Base-by-base conservation (phyloP, 1,284 basidiomycete species). In the Sporisorium reilianum region DNA sequence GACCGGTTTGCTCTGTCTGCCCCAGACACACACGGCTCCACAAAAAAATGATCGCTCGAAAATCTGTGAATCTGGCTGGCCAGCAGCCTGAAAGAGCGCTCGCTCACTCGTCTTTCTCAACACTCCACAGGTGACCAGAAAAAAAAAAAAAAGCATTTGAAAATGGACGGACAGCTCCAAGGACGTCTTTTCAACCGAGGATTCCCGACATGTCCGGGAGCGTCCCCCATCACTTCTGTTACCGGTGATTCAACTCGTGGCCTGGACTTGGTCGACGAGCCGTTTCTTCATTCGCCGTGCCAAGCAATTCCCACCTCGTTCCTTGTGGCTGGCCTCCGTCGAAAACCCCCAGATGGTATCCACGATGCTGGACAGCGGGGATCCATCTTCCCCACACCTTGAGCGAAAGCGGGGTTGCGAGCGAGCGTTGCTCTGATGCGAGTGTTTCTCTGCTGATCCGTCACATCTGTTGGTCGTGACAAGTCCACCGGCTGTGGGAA, bases 171-270 rank as follows among this genome's bases (percentile, higher is more conserved):
- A 41, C 18, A 41, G n/a, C 49, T 20, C 40, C 22, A 18, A 20
- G 48, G 18, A 26, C 30, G 36, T n/a, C n/a, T 26, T 45, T 54
- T 54, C 34, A 52, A 51, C 60, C 65, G 60, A 68, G 23, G 46
- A 48, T 56, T 63, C 44, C 66, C 60, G 66, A 63, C 66, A 60
- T 55, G 56, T 63, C 66, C 56, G 52, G 66, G 32, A 57, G 40
- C n/a, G 26, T 26, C 32, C 36, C 20, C 22, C 16, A 11, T 23
- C n/a, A n/a, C 44, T 42, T 28, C 40, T 41, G 32, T 12, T 12
- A n/a, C n/a, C n/a, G n/a, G n/a, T n/a, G n/a, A 28, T 36, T 41
- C 41, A 28, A 32, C 9, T 45, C 59, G 54, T 30, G 28, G 28
- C 28, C 28, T 30, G 28, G n/a, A n/a, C n/a, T n/a, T n/a, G n/a